Conservation (phyloP, 805 yeast species). For the Ogataea ramenticola region DNA sequence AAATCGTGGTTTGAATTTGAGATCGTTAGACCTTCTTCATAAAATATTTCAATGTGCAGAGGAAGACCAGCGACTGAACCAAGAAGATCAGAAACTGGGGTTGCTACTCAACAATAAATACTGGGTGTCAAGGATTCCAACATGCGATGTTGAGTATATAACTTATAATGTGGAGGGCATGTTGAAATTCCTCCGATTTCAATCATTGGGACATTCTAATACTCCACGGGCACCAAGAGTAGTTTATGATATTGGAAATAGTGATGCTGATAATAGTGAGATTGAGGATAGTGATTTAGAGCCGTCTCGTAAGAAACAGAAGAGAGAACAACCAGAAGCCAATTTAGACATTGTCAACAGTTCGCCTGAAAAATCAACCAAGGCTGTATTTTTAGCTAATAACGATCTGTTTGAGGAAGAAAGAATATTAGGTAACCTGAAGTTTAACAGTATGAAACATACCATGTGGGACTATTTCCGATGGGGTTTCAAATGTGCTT, state of each 20-base stretch:
- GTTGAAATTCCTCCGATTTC: too few relatives aligned
- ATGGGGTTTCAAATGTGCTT: constrained; percentile 25
- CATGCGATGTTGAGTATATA: not conserved
- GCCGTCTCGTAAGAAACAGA: too few relatives aligned
- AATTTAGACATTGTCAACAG: not conserved
- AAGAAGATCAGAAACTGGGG: not conserved
- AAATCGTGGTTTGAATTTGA: constrained; percentile 20
- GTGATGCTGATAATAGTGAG: too few relatives aligned
- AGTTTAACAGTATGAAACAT: constrained; percentile 17
- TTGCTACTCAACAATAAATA: not conserved
- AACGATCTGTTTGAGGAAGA: constrained; percentile 5
- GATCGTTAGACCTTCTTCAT: constrained; percentile 26
- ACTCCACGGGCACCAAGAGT: too few relatives aligned
- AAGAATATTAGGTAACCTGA: constrained; percentile 16
- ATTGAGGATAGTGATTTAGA: constrained; percentile 1
- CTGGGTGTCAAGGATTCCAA: not conserved
- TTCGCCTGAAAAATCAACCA: constrained; percentile 4
- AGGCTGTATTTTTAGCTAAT: constrained; percentile 3
- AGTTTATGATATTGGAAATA: too few relatives aligned
- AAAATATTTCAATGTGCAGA: constrained; percentile 5
- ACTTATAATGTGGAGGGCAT: not conserved
- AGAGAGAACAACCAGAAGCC: not conserved
- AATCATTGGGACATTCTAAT: too few relatives aligned
- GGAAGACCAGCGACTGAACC: not conserved
- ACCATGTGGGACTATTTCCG: constrained; percentile 20